Evolutionary conservation across 768 basidiomycete genomes (phyloP), one percentile per base, ranked within the genome.

Genomic region (Nevesoporus exiguus): DNA sequence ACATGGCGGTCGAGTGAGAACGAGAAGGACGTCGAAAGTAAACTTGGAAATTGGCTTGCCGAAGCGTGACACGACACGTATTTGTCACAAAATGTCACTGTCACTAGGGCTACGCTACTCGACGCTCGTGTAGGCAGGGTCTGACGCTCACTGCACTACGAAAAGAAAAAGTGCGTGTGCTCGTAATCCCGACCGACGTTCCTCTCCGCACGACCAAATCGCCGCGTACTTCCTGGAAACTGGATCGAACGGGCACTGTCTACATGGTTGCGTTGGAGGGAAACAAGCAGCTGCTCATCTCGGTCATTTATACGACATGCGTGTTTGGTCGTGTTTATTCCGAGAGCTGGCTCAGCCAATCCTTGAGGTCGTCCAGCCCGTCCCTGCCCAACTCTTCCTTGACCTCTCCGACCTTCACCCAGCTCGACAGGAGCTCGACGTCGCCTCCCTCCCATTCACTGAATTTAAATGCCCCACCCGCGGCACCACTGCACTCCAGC

Each of bases 371-470:
- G 11, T 64, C 62, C 30, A 86, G 59, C 0, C 79, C 80, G 41
- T 73, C 74, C 5, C 54, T 63, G 7, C 45, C 62, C 5, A 44
- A 58, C 11, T 73, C 73, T 10, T 66, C 66, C 34, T 66, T 65
- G 41, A 47, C 33, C 37, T 64, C 66, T 43, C 71, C 74, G 13
- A 74, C 66, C 10, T 48, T 63, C 8, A 80, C 75, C 53, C 79
- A 86, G 0, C 82, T 85, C 25, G 81, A 86, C 31, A 85, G 56
- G 61, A 91, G 87, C 1, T 74, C 65, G 19, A 91, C 73, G n/a
- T 90, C 84, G 8, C 91, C 90, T 3, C 89, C 91, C 60, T 92
- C 90, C 90, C 90, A 93, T 40, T 86, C 83, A 3, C 77, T 77
- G 62, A 93, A 93, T 60, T 75, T 84, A 75, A 93, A 93, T 19